Base-by-base conservation (phyloP, 1,284 basidiomycete species). In the Ganoderma multipileum region DNA sequence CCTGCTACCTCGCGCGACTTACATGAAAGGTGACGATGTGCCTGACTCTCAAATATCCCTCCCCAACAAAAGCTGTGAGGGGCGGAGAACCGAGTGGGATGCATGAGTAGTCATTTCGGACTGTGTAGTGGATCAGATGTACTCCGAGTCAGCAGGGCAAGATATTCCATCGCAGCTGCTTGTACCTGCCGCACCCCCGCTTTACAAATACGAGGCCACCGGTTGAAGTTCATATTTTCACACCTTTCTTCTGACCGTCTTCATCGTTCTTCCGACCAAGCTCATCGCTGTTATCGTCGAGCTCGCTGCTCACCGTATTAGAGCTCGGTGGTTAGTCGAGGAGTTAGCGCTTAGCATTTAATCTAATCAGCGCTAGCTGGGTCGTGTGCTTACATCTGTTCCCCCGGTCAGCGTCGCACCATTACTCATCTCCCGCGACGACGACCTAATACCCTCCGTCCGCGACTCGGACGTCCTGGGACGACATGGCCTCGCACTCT, bases 321-420 rank as follows among this genome's bases (percentile, higher is more conserved):
- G 16, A 2, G 5, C 20, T 41, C 14, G 16, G 41, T 20, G 20
- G 44, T n/a, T 20, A 23, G 23, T 20, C 23, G n/a, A 7, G 12
- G 47, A n/a, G 5, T 12, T 30, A n/a, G n/a, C n/a, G n/a, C n/a
- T n/a, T n/a, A n/a, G 30, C 52, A 68, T 68, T 63, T 62, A 64
- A 68, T 68, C 67, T 68, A 16, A 55, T 55, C 52, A 12, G 20
- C 3, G 7, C 12, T 3, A 2, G 4, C 12, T 42, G 30, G 18
- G 30, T n/a, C 47, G 47, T 12, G 23, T 50, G 59, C 44, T 62
- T 23, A 50, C 30, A 11, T 11, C 11, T 2, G n/a, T 47, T 47
- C 44, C 44, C 23, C 41, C 61, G 61, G 44, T 62, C 61, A 50
- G 61, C 30, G 61, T 50, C 42, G 28, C n/a, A 12, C 30, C 26